Evolutionary conservation across 106 monocot species (phyloP).

Genomic region (Dendrobium chrysotoxum): DNA sequence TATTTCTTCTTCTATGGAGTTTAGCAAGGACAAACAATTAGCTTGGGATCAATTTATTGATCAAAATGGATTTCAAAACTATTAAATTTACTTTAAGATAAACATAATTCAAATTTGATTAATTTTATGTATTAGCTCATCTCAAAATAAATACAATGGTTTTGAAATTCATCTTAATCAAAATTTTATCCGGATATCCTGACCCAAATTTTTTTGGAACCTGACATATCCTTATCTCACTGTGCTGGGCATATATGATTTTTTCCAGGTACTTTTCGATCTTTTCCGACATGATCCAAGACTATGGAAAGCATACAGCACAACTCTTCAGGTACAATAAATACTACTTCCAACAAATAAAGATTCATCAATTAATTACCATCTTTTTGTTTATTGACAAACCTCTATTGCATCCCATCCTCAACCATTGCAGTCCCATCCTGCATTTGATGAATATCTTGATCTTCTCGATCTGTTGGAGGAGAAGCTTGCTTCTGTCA

Average conservation of each 20-base stretch:
- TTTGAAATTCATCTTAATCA: too few relatives aligned
- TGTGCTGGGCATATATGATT: background rate
- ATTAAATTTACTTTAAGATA: too few relatives aligned
- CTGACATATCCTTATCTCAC: background rate
- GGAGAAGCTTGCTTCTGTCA: slow-evolving; percentile 61
- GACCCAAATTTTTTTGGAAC: too few relatives aligned
- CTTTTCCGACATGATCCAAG: slow-evolving; percentile 85
- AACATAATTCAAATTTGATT: too few relatives aligned
- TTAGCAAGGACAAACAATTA: too few relatives aligned
- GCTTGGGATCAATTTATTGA: too few relatives aligned
- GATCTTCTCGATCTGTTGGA: slow-evolving; percentile 71
- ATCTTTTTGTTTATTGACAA: background rate
- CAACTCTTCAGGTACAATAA: slow-evolving; percentile 64
- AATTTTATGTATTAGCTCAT: too few relatives aligned
- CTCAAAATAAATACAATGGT: too few relatives aligned
- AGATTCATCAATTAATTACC: background rate
- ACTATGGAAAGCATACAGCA: slow-evolving; percentile 87
- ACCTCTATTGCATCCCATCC: background rate
- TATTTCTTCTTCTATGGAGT: too few relatives aligned
- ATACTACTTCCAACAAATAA: background rate
- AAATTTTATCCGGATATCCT: too few relatives aligned
- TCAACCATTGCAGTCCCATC: slow-evolving; percentile 61
- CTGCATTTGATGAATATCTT: slow-evolving; percentile 74
- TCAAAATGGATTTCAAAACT: too few relatives aligned
- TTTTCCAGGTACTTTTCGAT: slow-evolving; percentile 79